Percentiles rank a stretch among this genome's conserved stretches.
Conservation (phyloP, 2,329 filamentous ascomycete genomes). For the Alternaria angustiovoidea region DNA sequence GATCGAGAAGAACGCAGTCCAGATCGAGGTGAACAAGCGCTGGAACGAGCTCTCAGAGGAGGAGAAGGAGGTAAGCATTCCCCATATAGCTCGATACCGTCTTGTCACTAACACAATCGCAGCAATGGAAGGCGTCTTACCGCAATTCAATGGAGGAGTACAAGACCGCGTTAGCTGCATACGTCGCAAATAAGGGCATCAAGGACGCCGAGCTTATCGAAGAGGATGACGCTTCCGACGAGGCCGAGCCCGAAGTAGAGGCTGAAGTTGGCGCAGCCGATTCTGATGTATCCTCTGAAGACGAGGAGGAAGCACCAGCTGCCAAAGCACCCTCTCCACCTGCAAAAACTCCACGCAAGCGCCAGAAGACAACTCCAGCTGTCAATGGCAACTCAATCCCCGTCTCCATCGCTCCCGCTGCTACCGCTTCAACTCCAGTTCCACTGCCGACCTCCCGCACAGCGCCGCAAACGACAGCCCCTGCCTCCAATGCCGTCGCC, state of each 20-base stretch:
- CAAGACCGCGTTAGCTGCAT: constrained; percentile 63
- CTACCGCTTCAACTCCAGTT: constrained; percentile 30
- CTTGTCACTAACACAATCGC: constrained; percentile 1
- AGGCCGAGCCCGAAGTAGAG: constrained; percentile 42
- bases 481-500: constrained; percentile 17
- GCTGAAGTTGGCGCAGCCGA: constrained; percentile 46
- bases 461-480: constrained; percentile 21
- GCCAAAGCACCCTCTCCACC: constrained; percentile 49
- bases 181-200: constrained; percentile 58
- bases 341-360: constrained; percentile 50
- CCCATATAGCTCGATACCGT: background rate
- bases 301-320: constrained; percentile 41
- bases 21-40: constrained; percentile 83
- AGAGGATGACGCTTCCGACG: constrained; percentile 40
- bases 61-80: constrained; percentile 70
- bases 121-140: constrained; percentile 61
- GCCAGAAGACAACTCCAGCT: constrained; percentile 45
- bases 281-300: constrained; percentile 52
- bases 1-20: constrained; percentile 84
- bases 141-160: constrained; percentile 61
- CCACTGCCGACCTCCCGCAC: constrained; percentile 36
- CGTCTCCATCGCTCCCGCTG: constrained; percentile 26
- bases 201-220: constrained; percentile 56
- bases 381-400: constrained; percentile 33
- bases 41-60: constrained; percentile 79